Conservation (phyloP, 2,329 filamentous ascomycete genomes). For the Calonectria hawksworthii region DNA sequence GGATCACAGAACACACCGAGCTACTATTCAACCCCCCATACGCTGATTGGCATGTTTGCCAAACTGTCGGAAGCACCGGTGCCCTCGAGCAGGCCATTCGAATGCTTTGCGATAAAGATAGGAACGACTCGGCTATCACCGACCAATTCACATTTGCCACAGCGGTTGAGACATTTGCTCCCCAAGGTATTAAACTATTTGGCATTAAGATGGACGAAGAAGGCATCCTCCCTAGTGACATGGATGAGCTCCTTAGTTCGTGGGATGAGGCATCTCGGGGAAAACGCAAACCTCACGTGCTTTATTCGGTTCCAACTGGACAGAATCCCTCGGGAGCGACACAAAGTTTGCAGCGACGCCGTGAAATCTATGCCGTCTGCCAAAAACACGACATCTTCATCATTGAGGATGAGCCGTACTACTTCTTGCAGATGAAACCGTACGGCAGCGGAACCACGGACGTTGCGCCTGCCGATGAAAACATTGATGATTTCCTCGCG, state of each 20-base stretch:
- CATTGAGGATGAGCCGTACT: conserved; percentile 90
- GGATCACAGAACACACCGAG: conserved; percentile 82
- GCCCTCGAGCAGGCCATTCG: conserved; percentile 76
- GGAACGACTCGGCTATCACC: conserved; percentile 76
- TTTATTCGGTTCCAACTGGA: conserved; percentile 70
- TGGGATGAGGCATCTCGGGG: background rate
- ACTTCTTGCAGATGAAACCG: conserved; percentile 81
- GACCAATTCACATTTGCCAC: conserved; percentile 66
- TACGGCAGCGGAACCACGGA: background rate
- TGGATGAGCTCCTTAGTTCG: background rate
- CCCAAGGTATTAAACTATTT: conserved; percentile 67
- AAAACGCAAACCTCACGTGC: background rate
- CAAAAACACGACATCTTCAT: conserved; percentile 85
- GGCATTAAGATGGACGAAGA: background rate
- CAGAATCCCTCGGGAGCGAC: conserved; percentile 85
- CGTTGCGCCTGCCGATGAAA: background rate
- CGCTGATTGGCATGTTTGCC: conserved; percentile 76
- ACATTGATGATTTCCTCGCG: background rate
- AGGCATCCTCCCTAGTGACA: background rate
- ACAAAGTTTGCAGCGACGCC: conserved; percentile 69
- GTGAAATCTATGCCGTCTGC: conserved; percentile 78
- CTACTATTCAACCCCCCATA: conserved; percentile 80
- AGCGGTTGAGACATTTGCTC: conserved; percentile 74
- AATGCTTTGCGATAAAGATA: conserved; percentile 64
- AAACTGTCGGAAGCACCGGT: conserved; percentile 76